Base-by-base conservation (phyloP, 2,329 filamentous ascomycete genomes). In the Pseudocercospora macadamiae region DNA sequence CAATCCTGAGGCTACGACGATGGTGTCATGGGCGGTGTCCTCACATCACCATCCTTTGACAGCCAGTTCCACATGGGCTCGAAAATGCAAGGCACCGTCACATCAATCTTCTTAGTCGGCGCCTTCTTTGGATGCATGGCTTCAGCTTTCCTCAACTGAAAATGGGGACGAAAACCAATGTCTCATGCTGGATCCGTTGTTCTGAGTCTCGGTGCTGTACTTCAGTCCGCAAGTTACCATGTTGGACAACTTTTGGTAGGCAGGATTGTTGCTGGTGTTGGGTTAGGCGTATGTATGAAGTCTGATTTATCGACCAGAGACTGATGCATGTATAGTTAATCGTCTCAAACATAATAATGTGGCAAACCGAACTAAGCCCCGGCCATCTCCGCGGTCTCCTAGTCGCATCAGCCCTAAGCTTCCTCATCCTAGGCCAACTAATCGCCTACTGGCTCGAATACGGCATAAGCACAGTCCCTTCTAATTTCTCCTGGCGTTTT, bases 401-500 rank as follows among this genome's bases (percentile, higher is more conserved):
- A 2, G 55, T 58, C 5, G 51, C 51, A 19, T 54, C 51, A 16
- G 18, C 51, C 14, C 53, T 55, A 7, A 48, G 37, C 26, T 48
- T 48, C 30, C 53, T 59, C 5, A 55, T 59, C 12, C 23, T 55
- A 12, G 57, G 57, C n/a, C 42, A 47, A 12, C 30, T 59, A 3
- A 59, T 59, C 34, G 42, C 52, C 9, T 55, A 59, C 30, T 59
- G 57, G 57, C 52, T 59, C 3, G 53, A 59, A 14, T 59, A 59
- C 28, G 57, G 57, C 8, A 44, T 57, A 12, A 34, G 18, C 14
- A 21, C 10, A 4, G 25, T 21, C 14, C 23, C 37, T 6, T 16
- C 10, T 23, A 47, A 14, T n/a, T 48, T 55, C 14, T 19, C 37
- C 12, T 55, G 53, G 53, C 19, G 53, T 6, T 55, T 55, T 32